Evolutionary conservation across 2,329 filamentous ascomycete genomes (phyloP).

Genomic region (Alternaria arbusti): DNA sequence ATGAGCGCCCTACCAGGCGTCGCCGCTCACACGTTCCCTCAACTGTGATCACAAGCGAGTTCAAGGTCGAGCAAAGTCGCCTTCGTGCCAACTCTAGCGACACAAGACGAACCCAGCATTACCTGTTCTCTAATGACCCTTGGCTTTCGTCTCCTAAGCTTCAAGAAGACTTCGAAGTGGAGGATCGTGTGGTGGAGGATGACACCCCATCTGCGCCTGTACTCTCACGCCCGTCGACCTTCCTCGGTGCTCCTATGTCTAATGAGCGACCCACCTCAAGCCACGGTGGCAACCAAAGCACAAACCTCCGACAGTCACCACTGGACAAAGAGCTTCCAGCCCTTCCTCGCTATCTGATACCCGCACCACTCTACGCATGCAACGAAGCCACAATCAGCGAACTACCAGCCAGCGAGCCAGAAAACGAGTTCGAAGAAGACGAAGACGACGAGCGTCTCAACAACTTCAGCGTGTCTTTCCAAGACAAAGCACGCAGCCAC

Average conservation of each 20-base stretch:
- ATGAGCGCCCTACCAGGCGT: slow-evolving; percentile 19
- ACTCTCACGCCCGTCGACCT: slow-evolving; percentile 24
- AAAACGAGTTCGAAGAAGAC: slow-evolving; percentile 19
- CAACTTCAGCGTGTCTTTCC: slow-evolving; percentile 14
- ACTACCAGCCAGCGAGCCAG: slow-evolving; percentile 9
- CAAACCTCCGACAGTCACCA: slow-evolving; percentile 20
- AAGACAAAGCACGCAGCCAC: slow-evolving; percentile 35
- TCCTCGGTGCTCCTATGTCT: slow-evolving; percentile 18
- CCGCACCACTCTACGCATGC: slow-evolving; percentile 39
- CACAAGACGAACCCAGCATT: slow-evolving; percentile 31
- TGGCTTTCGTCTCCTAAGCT: slow-evolving; percentile 36
- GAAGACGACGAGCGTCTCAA: slow-evolving; percentile 19
- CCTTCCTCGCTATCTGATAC: slow-evolving; percentile 37
- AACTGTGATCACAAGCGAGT: slow-evolving; percentile 18
- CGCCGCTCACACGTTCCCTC: slow-evolving; percentile 30
- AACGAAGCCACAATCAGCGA: slow-evolving; percentile 16
- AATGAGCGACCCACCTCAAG: slow-evolving; percentile 39
- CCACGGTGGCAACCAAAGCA: slow-evolving; percentile 24
- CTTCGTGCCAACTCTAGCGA: slow-evolving; percentile 41
- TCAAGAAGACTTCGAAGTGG: slow-evolving; percentile 17
- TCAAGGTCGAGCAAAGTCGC: slow-evolving; percentile 22
- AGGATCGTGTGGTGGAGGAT: slow-evolving; percentile 19
- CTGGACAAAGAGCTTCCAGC: slow-evolving; percentile 40
- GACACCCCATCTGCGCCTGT: slow-evolving; percentile 26
- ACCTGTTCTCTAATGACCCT: slow-evolving; percentile 36